Base-by-base conservation (phyloP, 1,139 yeast genomes). In the Meyerozyma sp. region DNA sequence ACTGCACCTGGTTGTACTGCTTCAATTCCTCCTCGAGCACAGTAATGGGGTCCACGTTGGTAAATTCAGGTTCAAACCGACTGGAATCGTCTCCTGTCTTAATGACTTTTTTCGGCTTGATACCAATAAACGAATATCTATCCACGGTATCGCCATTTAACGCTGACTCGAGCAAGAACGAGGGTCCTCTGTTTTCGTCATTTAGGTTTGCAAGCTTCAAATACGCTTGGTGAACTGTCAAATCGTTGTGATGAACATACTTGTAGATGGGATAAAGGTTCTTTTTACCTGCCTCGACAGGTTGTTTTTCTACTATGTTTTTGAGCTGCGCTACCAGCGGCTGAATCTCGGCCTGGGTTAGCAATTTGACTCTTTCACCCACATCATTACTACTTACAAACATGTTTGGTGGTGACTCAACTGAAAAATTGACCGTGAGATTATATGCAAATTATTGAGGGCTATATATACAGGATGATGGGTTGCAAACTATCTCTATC, bases 221-320 rank as follows among this genome's bases (percentile, higher is more conserved):
- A 61, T 91, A 93, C 0, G 98, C 98, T 48, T 80, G 80, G 58
- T 91, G 95, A 2, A 96, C 95, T 2, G 95, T 88, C 55, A 90
- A 67, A 49, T 85, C 85, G 47, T 85, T 89, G 14, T 89, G 82
- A 9, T 85, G 76, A 48, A 88, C 79, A 49, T 80, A 82, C 32
- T 87, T 77, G 66, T 77, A 89, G 26, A 93, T 81, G 2, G 97
- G 97, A 57, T 83, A 87, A 55, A 89, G 67, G 59, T 87, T 85
- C 39, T 82, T 78, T 25, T 46, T 50, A 8, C 58, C 47, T 8
- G 52, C 40, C 27, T 57, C 51, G 14, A 60, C 50, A 44, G 65
- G 52, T 48, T 79, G 77, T 21, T 63, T 55, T 38, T 64, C 63
- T 42, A 80, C 69, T 39, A 77, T 68, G 13, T 71, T 63, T 41